phyloP scores from a whole-genome alignment of 441 rosid species.

The Pelargonium myrrhifolium region DNA sequence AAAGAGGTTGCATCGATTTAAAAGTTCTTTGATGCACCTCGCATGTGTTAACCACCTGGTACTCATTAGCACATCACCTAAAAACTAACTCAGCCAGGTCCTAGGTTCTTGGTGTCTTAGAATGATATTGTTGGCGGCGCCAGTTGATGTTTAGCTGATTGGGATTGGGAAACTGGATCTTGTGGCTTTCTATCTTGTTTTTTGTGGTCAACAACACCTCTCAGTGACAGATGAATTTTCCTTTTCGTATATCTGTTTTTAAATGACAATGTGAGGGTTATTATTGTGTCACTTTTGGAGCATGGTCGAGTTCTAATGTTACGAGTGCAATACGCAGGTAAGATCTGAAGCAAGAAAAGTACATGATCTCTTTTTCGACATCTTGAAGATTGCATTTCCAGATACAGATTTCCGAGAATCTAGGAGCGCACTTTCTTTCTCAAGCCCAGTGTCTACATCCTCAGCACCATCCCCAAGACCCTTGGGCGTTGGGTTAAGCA shows the following conservation, averaged over 20 bases:
- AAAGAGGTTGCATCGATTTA: no score
- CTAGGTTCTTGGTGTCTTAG: no score
- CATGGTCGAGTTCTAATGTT: conserved; percentile 15
- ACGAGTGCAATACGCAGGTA: conserved; percentile 44
- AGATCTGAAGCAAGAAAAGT: conserved; percentile 94
- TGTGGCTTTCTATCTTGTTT: no score
- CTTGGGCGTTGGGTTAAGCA: conserved; percentile 43
- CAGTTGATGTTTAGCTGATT: no score
- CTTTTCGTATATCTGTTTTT: not conserved
- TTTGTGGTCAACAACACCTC: no score
- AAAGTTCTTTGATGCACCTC: no score
- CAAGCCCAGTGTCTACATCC: conserved; percentile 44
- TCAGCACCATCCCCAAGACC: conserved; percentile 53
- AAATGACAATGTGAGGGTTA: not conserved
- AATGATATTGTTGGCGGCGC: no score
- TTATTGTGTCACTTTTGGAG: not conserved
- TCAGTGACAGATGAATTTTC: no score
- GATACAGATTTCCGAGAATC: conserved; percentile 83
- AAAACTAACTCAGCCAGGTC: no score
- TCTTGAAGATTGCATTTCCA: conserved; percentile 89
- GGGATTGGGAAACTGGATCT: no score
- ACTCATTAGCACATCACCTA: no score
- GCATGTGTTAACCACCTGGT: no score
- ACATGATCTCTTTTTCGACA: conserved; percentile 91
- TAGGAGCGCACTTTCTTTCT: conserved; percentile 63